Evolutionary conservation across 768 basidiomycete genomes (phyloP), one percentile per base, ranked within the genome.

Genomic region (Coprinopsis cinerea): DNA sequence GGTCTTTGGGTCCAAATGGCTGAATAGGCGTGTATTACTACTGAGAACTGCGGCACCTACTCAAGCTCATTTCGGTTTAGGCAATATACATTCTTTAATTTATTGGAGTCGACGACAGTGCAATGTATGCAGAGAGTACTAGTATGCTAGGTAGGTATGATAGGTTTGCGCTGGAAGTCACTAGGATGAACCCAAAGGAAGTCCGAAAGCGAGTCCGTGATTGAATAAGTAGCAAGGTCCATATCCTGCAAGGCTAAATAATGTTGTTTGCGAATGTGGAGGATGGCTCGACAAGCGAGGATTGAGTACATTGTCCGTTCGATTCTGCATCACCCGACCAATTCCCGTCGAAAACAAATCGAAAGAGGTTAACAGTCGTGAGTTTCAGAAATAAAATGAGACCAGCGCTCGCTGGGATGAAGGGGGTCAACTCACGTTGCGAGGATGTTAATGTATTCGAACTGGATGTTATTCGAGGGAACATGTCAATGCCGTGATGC

Each of bases 1-100:
- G 72, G 74, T 9, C 37, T 75, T 49, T 75, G 74, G 73, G 64
- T 75, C 30, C 70, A 60, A 48, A 72, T 75, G 74, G 59, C 9
- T 11, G 41, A 43, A 17, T 5, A 11, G 13, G 22, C 20, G 9
- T 34, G 9, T 9, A n/a, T 9, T 9, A n/a, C 30, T 34, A 9
- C 30, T 9, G n/a, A 34, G 30, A 9, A 9, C n/a, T 34, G 30
- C 9, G 9, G 30, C n/a, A 9, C 30, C 30, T n/a, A 34, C 30
- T 34, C n/a, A n/a, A n/a, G n/a, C n/a, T n/a, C n/a, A n/a, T n/a
- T 34, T 34, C 30, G 9, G 30, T 9, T 34, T 34, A 9, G 9
- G 30, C 30, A n/a, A 9, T n/a, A 9, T 34, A 9, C 30, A 34
- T 34, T 9, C 9, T 34, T 34, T 34, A 34, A 9, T 34, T 9